Conservation (phyloP, 2,329 filamentous ascomycete genomes). For the Aspergillus ochraceoroseus region DNA sequence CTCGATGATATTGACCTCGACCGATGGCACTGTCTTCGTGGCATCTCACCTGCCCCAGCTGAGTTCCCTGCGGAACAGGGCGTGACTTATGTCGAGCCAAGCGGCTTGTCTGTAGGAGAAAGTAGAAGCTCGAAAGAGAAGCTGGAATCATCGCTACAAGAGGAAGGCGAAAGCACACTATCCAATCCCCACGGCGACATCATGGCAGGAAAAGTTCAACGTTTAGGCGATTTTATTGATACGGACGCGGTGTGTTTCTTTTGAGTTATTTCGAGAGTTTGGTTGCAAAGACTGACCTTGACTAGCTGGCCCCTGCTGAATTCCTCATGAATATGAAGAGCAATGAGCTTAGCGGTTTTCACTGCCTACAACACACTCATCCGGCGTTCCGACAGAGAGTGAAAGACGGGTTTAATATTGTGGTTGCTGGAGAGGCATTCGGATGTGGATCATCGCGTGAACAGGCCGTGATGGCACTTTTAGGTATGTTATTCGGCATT, state of each 20-base stretch:
- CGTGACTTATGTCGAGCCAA: conserved; percentile 16
- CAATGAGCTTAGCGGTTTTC: conserved; percentile 35
- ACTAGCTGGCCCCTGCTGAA: conserved; percentile 41
- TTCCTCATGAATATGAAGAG: conserved; percentile 30
- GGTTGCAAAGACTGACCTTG: too few relatives aligned
- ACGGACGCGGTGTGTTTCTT: conserved; percentile 34
- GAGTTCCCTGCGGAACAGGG: too few relatives aligned
- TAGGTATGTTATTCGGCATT: conserved; percentile 23
- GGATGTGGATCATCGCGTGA: conserved; percentile 47
- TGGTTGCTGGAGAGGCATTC: conserved; percentile 47
- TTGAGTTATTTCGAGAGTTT: too few relatives aligned
- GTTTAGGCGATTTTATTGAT: conserved; percentile 46
- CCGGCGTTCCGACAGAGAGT: conserved; percentile 41
- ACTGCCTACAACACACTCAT: conserved; percentile 42
- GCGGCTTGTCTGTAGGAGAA: too few relatives aligned
- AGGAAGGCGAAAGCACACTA: too few relatives aligned
- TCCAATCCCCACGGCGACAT: background rate
- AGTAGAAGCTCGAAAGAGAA: too few relatives aligned
- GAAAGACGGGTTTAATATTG: conserved; percentile 37
- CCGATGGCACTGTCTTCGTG: conserved; percentile 4
- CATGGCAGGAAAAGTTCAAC: conserved; percentile 38
- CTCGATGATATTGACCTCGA: conserved; percentile 30
- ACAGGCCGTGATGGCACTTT: conserved; percentile 42
- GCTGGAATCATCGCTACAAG: too few relatives aligned
- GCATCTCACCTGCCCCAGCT: background rate